Evolutionary conservation across 345 rosid genomes (phyloP).

Genomic region (Ceriops tagal): DNA sequence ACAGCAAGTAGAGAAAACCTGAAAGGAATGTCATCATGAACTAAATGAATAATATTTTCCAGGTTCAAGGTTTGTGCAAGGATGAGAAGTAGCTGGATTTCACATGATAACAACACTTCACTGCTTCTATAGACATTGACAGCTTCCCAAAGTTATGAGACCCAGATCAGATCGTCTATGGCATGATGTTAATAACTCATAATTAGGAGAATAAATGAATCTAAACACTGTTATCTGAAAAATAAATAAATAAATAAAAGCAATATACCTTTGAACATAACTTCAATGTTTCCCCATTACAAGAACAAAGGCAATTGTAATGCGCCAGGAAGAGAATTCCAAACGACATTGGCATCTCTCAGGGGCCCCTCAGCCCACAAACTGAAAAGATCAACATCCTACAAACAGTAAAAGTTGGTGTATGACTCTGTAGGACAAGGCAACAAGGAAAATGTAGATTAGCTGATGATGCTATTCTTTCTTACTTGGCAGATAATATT

Average conservation of each 20-base stretch:
- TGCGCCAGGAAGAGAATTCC: slow-evolving; percentile 74
- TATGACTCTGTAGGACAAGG: background rate
- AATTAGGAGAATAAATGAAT: slow-evolving; percentile 15
- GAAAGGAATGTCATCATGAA: slow-evolving; percentile 67
- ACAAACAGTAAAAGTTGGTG: background rate
- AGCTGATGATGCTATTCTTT: background rate
- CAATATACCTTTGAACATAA: slow-evolving; percentile 60
- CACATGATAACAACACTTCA: slow-evolving; percentile 51
- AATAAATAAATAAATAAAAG: slow-evolving; percentile 7
- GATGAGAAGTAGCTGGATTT: slow-evolving; percentile 64
- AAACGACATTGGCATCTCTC: slow-evolving; percentile 65
- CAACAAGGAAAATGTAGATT: background rate
- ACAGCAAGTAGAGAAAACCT: slow-evolving; percentile 37
- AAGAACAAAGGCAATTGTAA: slow-evolving; percentile 67
- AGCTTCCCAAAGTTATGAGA: slow-evolving; percentile 58
- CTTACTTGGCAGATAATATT: too few species aligned
- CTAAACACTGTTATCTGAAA: slow-evolving; percentile 3
- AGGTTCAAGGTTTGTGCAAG: slow-evolving; percentile 72
- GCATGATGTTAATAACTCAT: slow-evolving; percentile 22
- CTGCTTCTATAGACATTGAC: slow-evolving; percentile 68
- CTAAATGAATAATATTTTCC: slow-evolving; percentile 49
- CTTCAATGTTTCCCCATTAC: slow-evolving; percentile 77
- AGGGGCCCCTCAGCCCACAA: slow-evolving; percentile 93
- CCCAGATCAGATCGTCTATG: slow-evolving; percentile 68
- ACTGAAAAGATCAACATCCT: slow-evolving; percentile 77